Evolutionary conservation across 169 alveolate genomes (phyloP), one percentile per base, ranked within the genome.

Genomic region (Plasmodium cynomolgi): DNA sequence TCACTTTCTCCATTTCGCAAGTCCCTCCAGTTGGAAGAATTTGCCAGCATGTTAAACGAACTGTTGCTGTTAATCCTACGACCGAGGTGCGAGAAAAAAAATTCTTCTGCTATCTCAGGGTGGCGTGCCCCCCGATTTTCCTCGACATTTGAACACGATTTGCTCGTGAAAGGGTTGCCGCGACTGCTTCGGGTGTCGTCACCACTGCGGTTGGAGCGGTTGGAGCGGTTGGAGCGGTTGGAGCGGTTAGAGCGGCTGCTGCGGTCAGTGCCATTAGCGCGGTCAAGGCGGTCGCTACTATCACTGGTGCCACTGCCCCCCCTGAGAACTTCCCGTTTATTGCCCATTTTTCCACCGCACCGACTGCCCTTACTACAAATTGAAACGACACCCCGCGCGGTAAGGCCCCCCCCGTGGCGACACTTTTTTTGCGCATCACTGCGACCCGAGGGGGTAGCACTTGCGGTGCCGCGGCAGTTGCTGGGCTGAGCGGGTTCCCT

Each of bases 51-150:
- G 39, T 54, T 82, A 56, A 13, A 17, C 39, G 56, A 82, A 82
- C 33, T 82, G 13, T 29, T 54, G 80, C 41, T 54, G 7, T 31
- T 33, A 29, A 54, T 54, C 17, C 29, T 62, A 23, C n/a, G 77
- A 20, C 77, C 4, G 5, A 62, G 37, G 77, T 62, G 77, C 37
- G 77, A 7, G 34, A 7, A n/a, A 62, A 62, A 62, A 1, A 20
- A 50, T 8, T 54, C 34, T 54, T 56, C 56, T 50, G 23, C 23
- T 47, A 11, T 13, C 58, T 47, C 58, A 54, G 90, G 56, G 90
- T 41, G 34, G 80, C 56, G 11, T 33, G 41, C 68, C 41, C 79
- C 79, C 79, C 26, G 34, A 33, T 82, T 50, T 82, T 82, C 81
- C 58, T 31, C 90, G 41, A 15, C 90, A 58, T 82, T 56, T 29